Percentiles rank a stretch among this genome's conserved stretches.
Evolutionary conservation across 331 rosid species (phyloP).

Genomic region (Malus hybrid): DNA sequence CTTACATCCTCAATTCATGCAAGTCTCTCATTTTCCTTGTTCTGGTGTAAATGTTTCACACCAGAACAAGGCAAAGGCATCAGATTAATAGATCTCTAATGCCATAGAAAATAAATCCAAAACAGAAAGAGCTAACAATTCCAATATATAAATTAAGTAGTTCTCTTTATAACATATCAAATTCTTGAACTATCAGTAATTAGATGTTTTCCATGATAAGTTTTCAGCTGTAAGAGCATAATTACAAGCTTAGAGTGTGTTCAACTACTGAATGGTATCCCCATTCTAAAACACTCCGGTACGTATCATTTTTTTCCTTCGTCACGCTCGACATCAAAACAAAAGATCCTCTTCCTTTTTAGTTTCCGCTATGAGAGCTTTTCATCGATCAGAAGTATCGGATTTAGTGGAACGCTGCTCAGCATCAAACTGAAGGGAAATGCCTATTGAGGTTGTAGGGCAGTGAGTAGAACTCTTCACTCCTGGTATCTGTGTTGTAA

Average conservation of each 20-base stretch:
- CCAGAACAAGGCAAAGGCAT: neutral
- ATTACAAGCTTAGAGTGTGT: neutral
- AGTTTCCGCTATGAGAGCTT: neutral
- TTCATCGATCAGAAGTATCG: neutral
- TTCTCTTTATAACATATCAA: neutral
- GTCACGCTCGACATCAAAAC: neutral
- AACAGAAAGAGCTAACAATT: neutral
- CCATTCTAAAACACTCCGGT: neutral
- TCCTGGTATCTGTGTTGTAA: conserved; percentile 48
- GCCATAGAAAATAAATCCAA: neutral
- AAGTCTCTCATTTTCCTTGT: no score
- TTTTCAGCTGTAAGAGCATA: neutral
- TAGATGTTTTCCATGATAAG: neutral
- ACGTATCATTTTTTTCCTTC: neutral
- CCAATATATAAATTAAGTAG: neutral
- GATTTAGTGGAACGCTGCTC: conserved; percentile 1
- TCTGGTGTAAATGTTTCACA: neutral
- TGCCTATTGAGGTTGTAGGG: conserved; percentile 55
- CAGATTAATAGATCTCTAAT: neutral
- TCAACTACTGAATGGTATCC: neutral
- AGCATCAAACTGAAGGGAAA: conserved; percentile 64
- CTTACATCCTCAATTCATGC: no score
- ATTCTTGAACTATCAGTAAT: neutral
- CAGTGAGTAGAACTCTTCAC: conserved; percentile 68
- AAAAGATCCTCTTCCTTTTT: neutral